Conservation (phyloP, 2,329 filamentous ascomycete genomes). For the Fusarium staphyleae region DNA sequence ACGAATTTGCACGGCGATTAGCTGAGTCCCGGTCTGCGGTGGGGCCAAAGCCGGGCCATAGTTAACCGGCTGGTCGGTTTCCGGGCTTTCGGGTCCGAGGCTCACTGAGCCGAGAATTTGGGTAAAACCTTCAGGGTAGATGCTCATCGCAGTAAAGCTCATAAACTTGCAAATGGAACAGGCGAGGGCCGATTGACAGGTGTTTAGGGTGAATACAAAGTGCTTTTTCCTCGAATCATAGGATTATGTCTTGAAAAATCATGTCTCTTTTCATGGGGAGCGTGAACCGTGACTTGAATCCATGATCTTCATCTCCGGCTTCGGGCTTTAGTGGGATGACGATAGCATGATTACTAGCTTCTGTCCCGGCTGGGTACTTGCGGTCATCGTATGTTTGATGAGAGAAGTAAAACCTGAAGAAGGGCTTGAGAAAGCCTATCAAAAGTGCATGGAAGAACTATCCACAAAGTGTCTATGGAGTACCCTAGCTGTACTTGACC, state of each 20-base stretch:
- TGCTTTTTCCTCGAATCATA: conserved; percentile 2
- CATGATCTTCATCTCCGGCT: conserved; percentile 21
- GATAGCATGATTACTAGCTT: conserved; percentile 11
- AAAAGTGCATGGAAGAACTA: background rate
- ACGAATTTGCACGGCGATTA: background rate
- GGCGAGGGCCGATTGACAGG: conserved; percentile 7
- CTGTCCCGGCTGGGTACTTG: no score
- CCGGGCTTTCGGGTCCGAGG: conserved; percentile 13
- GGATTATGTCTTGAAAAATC: no score
- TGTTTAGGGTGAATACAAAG: background rate
- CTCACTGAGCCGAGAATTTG: conserved; percentile 4
- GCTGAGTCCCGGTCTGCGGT: background rate
- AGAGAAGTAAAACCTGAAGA: conserved; percentile 5
- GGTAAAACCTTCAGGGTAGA: no score
- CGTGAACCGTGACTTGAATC: no score
- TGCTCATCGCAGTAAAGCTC: no score
- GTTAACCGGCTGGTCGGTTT: conserved; percentile 12
- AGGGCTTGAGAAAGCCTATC: background rate
- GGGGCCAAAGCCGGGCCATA: conserved; percentile 16
- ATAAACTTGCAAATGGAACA: background rate
- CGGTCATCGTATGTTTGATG: background rate
- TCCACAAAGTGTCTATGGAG: no score
- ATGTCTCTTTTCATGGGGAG: no score
- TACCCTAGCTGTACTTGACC: no score
- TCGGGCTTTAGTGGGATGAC: conserved; percentile 33